These are phyloP conservation scores for Phyllosticta paracitricarpa DNA, from an alignment of 2,329 filamentous ascomycete species.

Conservation along the genomic window DNA sequence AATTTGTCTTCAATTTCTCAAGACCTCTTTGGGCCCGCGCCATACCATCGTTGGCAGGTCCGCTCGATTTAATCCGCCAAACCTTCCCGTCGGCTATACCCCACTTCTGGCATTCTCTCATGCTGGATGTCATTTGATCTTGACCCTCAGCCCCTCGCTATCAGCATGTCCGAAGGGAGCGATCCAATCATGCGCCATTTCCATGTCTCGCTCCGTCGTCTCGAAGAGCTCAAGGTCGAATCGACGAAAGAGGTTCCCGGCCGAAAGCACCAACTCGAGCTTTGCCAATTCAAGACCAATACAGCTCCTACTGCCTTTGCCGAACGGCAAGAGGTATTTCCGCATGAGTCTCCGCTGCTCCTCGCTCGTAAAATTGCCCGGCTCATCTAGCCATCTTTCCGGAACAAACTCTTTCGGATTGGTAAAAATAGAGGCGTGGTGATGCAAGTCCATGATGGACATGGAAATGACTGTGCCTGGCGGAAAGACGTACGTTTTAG, in stretches of 20 bases:
- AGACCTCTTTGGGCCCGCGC: too few relatives aligned
- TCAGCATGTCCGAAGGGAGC: slow-evolving; percentile 10
- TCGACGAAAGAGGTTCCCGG: neutral
- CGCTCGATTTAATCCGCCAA: neutral
- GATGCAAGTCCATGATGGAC: slow-evolving; percentile 11
- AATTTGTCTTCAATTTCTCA: too few relatives aligned
- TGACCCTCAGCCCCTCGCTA: slow-evolving; percentile 13
- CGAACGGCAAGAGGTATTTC: slow-evolving; percentile 13
- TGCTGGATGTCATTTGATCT: neutral
- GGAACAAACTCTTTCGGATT: slow-evolving; percentile 13
- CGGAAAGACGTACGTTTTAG: slow-evolving; percentile 11
- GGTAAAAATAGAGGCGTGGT: slow-evolving; percentile 12
- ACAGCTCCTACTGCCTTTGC: slow-evolving; percentile 14
- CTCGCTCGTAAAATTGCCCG: neutral
- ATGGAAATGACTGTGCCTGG: slow-evolving; percentile 13
- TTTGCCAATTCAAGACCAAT: slow-evolving; percentile 12
- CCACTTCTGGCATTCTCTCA: neutral
- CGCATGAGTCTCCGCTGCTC: slow-evolving; percentile 11
- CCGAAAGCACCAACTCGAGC: neutral
- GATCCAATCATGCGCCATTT: slow-evolving; percentile 11
- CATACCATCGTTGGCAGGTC: neutral
- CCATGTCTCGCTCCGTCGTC: slow-evolving; percentile 12
- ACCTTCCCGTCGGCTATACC: neutral
- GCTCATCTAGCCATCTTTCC: slow-evolving; percentile 13
- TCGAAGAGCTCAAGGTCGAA: slow-evolving; percentile 7